These are phyloP conservation scores for Apiospora phragmitis DNA, from an alignment of 2,329 filamentous ascomycete species.

Conservation along the genomic window DNA sequence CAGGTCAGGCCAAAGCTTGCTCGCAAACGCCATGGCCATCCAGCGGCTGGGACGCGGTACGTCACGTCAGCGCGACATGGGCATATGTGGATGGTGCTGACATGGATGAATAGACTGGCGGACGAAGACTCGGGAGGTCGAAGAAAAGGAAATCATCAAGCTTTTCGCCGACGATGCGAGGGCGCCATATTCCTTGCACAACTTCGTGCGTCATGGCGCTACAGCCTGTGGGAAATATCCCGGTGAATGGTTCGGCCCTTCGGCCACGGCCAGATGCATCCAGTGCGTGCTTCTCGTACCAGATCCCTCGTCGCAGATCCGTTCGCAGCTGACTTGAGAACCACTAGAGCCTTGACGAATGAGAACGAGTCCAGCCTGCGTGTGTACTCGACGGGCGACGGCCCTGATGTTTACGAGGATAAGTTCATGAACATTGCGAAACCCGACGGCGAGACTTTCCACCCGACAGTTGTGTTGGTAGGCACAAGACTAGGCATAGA, in stretches of 20 bases:
- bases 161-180: slow-evolving; percentile 84
- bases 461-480: slow-evolving; percentile 85
- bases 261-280: slow-evolving; percentile 90
- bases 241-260: slow-evolving; percentile 99
- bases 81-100: slow-evolving; percentile 19
- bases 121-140: slow-evolving; percentile 53
- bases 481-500: slow-evolving; percentile 91
- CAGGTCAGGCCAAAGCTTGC: slow-evolving; percentile 85
- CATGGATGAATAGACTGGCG: slow-evolving; percentile 66
- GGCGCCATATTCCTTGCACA: slow-evolving; percentile 92
- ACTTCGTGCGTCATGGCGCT: slow-evolving; percentile 87
- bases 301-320: slow-evolving; percentile 6
- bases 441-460: slow-evolving; percentile 64
- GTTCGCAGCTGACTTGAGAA: background rate
- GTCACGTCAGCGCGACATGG: background rate
- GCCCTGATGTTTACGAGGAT: slow-evolving; percentile 91
- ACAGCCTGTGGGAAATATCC: slow-evolving; percentile 89
- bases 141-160: slow-evolving; percentile 72
- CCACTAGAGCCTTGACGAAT: slow-evolving; percentile 69
- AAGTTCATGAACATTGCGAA: slow-evolving; percentile 78
- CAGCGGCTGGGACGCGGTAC: slow-evolving; percentile 77
- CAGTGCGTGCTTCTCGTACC: slow-evolving; percentile 58
- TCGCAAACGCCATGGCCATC: slow-evolving; percentile 80
- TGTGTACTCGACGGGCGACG: slow-evolving; percentile 88
- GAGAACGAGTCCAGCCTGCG: slow-evolving; percentile 64